Evolutionary conservation across 2,329 filamentous ascomycete species (phyloP), one percentile per base, ranked within the genome.

Genomic region (Aureobasidium melanogenum): DNA sequence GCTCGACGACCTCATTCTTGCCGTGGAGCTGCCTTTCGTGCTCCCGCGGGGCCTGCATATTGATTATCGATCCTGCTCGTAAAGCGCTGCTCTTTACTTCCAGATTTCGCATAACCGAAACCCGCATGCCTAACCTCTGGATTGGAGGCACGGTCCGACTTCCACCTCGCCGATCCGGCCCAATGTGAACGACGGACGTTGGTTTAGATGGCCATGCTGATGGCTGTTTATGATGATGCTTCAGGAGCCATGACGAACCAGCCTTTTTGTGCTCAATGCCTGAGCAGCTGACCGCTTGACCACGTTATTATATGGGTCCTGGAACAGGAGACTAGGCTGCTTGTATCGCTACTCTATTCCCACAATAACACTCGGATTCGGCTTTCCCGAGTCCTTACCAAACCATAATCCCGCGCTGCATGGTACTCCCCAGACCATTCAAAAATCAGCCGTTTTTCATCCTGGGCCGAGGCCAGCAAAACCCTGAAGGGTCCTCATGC

Each of bases 401-500:
- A 48, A 59, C 32, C 44, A 41, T 44, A 57, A 57, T 38, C 19
- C 34, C 41, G 22, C 41, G 41, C 41, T 57, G 15, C 17, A 47
- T 15, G 30, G 19, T 19, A 28, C n/a, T 26, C 22, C 41, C 41
- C 41, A 46, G 54, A 47, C 54, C 41, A 26, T 28, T 26, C 30
- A 6, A 36, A 36, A 26, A 32, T 47, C 30, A 47, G 26, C 41
- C 54, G 54, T 57, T 57, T 10, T 19, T n/a, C 32, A 34, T 57
- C 38, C 52, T 43, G 41, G 41, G 24, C 32, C 54, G 39, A 44
- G 54, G 39, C 54, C 54, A 56, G 39, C 52, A 58, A 59, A 59
- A 50, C 44, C 34, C 44, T 59, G 56, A 50, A 50, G 32, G 44
- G 44, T 50, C 34, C 24, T 59, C 24, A 59, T 59, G 56, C 56